Conservation (phyloP, 176 grass and related monocot genomes). For the Canna indica region DNA sequence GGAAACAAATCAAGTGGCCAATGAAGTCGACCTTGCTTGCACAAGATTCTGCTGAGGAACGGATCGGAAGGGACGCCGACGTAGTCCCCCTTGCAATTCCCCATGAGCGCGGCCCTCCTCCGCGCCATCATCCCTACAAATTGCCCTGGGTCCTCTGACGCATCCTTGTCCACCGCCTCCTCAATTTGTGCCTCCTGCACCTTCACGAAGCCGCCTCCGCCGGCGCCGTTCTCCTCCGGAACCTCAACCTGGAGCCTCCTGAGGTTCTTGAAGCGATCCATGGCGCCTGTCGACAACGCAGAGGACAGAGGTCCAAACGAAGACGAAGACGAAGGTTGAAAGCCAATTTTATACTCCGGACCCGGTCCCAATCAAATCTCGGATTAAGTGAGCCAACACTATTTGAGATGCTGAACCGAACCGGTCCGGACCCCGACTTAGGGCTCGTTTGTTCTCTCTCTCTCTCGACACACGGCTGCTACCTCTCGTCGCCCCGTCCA, state of each 20-base stretch:
- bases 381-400: too few relatives aligned
- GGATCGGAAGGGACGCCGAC: slow-evolving; percentile 69
- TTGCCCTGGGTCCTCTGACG: slow-evolving; percentile 19
- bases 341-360: neutral
- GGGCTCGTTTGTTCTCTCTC: too few relatives aligned
- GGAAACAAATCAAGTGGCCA: neutral
- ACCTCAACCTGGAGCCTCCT: slow-evolving; percentile 39
- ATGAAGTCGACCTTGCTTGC: slow-evolving; percentile 54
- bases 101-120: slow-evolving; percentile 42
- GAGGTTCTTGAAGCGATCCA: slow-evolving; percentile 64
- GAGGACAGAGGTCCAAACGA: neutral
- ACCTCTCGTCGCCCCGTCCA: too few relatives aligned
- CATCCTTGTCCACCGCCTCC: slow-evolving; percentile 9
- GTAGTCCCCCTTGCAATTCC: slow-evolving; percentile 78
- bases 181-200: neutral
- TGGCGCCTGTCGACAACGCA: neutral
- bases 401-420: too few relatives aligned
- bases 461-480: too few relatives aligned
- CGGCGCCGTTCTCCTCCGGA: slow-evolving; percentile 12
- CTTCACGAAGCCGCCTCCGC: neutral
- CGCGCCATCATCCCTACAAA: slow-evolving; percentile 65
- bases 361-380: neutral
- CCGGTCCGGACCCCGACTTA: neutral
- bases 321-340: neutral
- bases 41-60: slow-evolving; percentile 63